Conservation (phyloP, 2,329 filamentous ascomycete genomes). For the Zopfia rhizophila region DNA sequence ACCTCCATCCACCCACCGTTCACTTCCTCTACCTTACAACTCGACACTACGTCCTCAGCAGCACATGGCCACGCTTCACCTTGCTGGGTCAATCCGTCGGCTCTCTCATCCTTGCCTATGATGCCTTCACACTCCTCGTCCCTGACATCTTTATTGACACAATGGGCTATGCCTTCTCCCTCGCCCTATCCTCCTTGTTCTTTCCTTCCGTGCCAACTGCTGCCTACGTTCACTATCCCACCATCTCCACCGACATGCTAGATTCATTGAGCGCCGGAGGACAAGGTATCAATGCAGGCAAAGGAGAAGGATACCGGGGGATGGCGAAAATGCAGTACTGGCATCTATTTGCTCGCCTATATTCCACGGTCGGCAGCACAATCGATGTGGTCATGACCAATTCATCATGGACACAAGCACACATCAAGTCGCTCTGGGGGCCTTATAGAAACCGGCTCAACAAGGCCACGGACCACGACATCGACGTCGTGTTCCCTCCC, state of each 20-base stretch:
- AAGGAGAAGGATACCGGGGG: slow-evolving; percentile 78
- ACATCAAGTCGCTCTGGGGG: slow-evolving; percentile 85
- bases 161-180: slow-evolving; percentile 95
- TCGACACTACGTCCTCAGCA: slow-evolving; percentile 84
- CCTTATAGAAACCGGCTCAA: slow-evolving; percentile 53
- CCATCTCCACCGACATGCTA: slow-evolving; percentile 98
- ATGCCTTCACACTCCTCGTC: slow-evolving; percentile 90
- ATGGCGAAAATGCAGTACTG: slow-evolving; percentile 83
- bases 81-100: slow-evolving; percentile 93
- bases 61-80: slow-evolving; percentile 91
- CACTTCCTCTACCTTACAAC: slow-evolving; percentile 92
- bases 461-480: slow-evolving; percentile 63
- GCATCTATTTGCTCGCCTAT: slow-evolving; percentile 83
- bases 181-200: slow-evolving; percentile 83
- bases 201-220: slow-evolving; percentile 85
- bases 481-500: slow-evolving; percentile 87
- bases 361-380: slow-evolving; percentile 82
- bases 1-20: slow-evolving; percentile 82
- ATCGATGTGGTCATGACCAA: slow-evolving; percentile 98
- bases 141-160: slow-evolving; percentile 97
- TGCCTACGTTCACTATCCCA: slow-evolving; percentile 97
- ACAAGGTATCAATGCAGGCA: slow-evolving; percentile 82
- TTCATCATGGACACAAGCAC: slow-evolving; percentile 85
- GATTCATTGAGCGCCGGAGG: slow-evolving; percentile 71
- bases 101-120: slow-evolving; percentile 86